phyloP scores from a whole-genome alignment of 345 rosid genomes.

The Hibiscus tridactylites region DNA sequence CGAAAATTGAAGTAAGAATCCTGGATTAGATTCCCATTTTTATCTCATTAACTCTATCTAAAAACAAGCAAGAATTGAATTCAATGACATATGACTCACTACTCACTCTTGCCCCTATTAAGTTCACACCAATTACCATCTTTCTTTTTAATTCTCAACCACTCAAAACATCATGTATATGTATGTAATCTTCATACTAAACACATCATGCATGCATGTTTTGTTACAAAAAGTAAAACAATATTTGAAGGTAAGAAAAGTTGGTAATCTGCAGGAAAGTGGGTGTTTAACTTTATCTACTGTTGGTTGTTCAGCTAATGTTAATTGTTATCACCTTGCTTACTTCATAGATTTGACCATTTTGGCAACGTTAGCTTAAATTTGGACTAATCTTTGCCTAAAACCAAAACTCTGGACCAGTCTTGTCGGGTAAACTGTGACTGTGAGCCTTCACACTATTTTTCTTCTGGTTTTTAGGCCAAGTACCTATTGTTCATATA shows the following conservation, averaged over 20 bases:
- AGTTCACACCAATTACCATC: background rate
- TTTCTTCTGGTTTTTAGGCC: background rate
- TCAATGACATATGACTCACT: background rate
- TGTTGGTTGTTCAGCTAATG: constrained; percentile 12
- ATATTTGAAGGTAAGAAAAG: background rate
- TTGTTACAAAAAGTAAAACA: background rate
- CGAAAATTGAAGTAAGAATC: background rate
- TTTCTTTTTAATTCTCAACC: background rate
- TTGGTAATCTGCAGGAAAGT: constrained; percentile 13
- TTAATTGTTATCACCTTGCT: background rate
- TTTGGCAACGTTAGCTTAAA: background rate
- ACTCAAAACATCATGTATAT: background rate
- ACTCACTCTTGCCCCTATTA: background rate
- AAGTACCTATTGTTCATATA: no score
- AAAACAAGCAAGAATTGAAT: background rate
- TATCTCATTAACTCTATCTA: background rate
- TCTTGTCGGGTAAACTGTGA: constrained; percentile 12
- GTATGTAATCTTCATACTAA: background rate
- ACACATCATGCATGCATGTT: background rate
- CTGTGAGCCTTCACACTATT: background rate
- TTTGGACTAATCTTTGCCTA: constrained; percentile 10
- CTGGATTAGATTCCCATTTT: background rate
- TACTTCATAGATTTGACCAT: constrained; percentile 1
- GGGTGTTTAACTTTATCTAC: background rate
- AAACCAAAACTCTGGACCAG: constrained; percentile 7